phyloP scores from a whole-genome alignment of 2,329 filamentous ascomycete species.

The Ilyonectria robusta region DNA sequence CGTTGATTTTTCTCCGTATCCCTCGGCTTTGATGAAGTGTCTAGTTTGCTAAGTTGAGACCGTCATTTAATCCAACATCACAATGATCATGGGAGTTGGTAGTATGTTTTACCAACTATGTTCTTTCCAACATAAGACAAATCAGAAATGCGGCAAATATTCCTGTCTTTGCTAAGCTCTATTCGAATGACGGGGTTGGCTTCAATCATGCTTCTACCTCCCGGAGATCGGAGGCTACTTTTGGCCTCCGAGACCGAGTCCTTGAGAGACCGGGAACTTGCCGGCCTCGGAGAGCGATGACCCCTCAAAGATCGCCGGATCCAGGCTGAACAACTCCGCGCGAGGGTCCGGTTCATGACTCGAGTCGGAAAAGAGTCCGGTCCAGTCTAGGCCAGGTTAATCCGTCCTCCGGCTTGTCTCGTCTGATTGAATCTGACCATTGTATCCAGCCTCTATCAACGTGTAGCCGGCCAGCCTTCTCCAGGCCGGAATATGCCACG shows the following conservation, averaged over 20 bases:
- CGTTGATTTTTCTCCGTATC: too few relatives aligned
- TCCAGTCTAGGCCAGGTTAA: background rate
- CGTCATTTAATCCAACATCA: too few relatives aligned
- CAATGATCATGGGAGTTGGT: too few relatives aligned
- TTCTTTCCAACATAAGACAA: too few relatives aligned
- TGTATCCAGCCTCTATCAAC: background rate
- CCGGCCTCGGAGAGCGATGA: background rate
- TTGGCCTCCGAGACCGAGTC: background rate
- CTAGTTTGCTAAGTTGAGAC: too few relatives aligned
- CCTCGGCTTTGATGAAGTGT: too few relatives aligned
- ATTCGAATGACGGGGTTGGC: background rate
- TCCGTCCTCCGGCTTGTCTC: background rate
- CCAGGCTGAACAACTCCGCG: background rate
- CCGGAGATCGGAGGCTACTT: background rate
- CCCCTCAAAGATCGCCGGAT: background rate
- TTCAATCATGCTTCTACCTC: background rate
- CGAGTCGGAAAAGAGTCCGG: background rate
- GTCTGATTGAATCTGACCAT: background rate
- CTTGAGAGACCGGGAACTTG: background rate
- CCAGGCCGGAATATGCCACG: background rate
- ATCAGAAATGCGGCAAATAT: too few relatives aligned
- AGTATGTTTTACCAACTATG: too few relatives aligned
- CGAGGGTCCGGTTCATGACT: background rate
- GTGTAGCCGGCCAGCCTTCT: background rate
- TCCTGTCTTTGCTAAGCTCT: too few relatives aligned